Conservation (phyloP, 345 rosid species). For the Citrus sp. region DNA sequence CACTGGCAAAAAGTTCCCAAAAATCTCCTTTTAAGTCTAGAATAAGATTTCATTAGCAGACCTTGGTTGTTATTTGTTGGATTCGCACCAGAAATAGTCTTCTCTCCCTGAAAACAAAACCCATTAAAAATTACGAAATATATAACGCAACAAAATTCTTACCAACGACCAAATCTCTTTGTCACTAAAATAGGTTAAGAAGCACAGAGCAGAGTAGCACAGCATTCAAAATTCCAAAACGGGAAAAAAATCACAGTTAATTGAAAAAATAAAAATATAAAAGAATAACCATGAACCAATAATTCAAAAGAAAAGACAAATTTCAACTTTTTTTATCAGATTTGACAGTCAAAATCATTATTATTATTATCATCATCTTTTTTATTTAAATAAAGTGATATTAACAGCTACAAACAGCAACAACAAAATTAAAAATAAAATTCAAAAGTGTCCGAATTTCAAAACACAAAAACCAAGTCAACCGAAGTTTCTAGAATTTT, state of each 20-base stretch:
- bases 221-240: constrained; percentile 32
- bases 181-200: constrained; percentile 13
- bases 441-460: constrained; percentile 10
- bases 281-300: constrained; percentile 18
- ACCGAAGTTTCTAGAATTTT: constrained; percentile 26
- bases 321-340: constrained; percentile 24
- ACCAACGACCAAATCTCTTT: constrained; percentile 3
- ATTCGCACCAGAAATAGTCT: constrained; percentile 29
- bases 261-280: not conserved
- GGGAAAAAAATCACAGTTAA: constrained; percentile 18
- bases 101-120: constrained; percentile 38
- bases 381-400: constrained; percentile 2
- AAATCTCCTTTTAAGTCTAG: constrained; percentile 12
- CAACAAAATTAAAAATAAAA: not conserved
- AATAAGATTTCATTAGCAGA: constrained; percentile 13
- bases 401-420: constrained; percentile 10
- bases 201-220: constrained; percentile 17
- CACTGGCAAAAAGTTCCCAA: not conserved
- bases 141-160: constrained; percentile 4
- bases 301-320: constrained; percentile 43
- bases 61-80: constrained; percentile 42
- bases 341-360: constrained; percentile 23
- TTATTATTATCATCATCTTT: constrained; percentile 4
- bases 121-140: not conserved
- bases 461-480: constrained; percentile 15